A percentile compares a stretch with the other conserved stretches of the same genome.
phyloP scores from a whole-genome alignment of 768 basidiomycete species.

The Podaxis sp. region DNA sequence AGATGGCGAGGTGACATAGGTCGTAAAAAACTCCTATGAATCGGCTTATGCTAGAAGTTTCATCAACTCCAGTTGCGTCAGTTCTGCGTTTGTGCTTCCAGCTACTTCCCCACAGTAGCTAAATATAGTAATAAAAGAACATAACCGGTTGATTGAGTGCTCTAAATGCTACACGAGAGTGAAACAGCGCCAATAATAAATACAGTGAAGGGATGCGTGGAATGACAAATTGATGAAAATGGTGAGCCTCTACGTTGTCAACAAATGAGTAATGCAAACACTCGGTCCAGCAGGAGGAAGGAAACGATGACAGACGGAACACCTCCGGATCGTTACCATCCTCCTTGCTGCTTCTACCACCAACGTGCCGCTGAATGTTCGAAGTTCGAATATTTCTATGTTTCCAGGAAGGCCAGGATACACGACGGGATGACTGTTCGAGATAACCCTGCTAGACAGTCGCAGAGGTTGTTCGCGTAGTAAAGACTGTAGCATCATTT shows the following conservation, averaged over 20 bases:
- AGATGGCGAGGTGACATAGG: too few species aligned
- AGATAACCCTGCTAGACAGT: not conserved
- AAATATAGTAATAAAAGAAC: not conserved
- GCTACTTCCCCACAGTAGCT: not conserved
- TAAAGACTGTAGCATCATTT: constrained; percentile 10
- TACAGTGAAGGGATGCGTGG: not conserved
- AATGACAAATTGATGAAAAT: not conserved
- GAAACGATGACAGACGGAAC: constrained; percentile 1
- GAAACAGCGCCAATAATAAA: not conserved
- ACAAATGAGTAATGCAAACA: constrained; percentile 1
- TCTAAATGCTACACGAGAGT: not conserved
- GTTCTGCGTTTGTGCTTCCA: not conserved
- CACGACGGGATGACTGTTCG: not conserved
- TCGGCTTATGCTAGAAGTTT: too few species aligned
- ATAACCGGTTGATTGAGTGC: too few species aligned
- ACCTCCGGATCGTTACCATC: not conserved
- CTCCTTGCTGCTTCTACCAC: not conserved
- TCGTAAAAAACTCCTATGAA: too few species aligned
- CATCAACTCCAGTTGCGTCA: not conserved
- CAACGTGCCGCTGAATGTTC: not conserved
- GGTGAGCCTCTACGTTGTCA: not conserved
- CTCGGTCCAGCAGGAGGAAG: constrained; percentile 8
- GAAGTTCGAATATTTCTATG: constrained; percentile 12
- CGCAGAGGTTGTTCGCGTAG: constrained; percentile 3
- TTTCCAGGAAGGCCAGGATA: not conserved